These are phyloP conservation scores for Cladosporium phlei DNA, from an alignment of 2,329 filamentous ascomycete genomes.

Conservation along the genomic window DNA sequence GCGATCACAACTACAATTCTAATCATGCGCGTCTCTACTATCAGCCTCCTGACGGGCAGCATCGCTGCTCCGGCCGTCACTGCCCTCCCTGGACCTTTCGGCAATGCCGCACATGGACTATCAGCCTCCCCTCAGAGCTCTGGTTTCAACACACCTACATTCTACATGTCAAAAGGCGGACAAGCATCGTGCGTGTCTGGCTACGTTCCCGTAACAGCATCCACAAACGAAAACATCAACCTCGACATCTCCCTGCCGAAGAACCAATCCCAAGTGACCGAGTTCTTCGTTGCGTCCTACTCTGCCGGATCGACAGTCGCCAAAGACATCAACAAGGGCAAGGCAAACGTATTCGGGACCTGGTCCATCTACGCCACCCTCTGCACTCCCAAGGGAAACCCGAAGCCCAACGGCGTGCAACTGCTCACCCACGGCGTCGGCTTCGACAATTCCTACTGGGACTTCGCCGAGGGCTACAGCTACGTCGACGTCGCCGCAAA, in stretches of 20 bases:
- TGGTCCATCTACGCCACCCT: conserved; percentile 21
- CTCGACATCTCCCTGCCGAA: conserved; percentile 25
- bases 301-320: conserved; percentile 16
- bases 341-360: conserved; percentile 16
- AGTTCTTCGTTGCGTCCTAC: conserved; percentile 20
- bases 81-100: neutral
- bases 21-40: neutral
- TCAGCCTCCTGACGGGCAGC: neutral
- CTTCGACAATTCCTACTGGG: conserved; percentile 29
- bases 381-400: conserved; percentile 22
- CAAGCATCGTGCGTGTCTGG: conserved; percentile 28
- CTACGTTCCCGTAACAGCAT: conserved; percentile 23
- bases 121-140: neutral
- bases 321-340: conserved; percentile 15
- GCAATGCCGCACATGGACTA: neutral
- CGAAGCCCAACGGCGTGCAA: conserved; percentile 30
- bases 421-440: conserved; percentile 40
- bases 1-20: no score
- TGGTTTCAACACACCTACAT: conserved; percentile 13
- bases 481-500: conserved; percentile 39
- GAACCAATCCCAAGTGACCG: conserved; percentile 28
- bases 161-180: conserved; percentile 22
- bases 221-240: conserved; percentile 24
- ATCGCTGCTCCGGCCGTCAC: neutral
- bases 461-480: conserved; percentile 36